A percentile compares a stretch with the other conserved stretches of the same genome.
Conservation (phyloP, 73 alveolate genomes). For the Paramecium biaurelia region DNA sequence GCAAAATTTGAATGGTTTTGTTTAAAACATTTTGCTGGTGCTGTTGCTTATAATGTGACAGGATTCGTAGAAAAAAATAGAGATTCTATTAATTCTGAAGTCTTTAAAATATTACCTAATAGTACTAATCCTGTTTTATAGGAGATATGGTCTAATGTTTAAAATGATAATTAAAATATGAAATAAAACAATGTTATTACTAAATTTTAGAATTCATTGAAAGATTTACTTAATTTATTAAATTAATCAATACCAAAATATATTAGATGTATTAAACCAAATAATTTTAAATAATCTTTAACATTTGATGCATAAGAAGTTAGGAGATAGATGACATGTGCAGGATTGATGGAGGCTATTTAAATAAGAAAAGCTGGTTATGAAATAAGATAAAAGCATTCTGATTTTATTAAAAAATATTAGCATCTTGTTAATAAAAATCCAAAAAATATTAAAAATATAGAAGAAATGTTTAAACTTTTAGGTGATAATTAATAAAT, state of each 20-base stretch:
- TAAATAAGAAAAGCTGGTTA: conserved; percentile 49
- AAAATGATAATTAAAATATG: background rate
- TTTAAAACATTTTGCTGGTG: conserved; percentile 93
- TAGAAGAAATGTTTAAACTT: background rate
- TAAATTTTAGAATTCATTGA: background rate
- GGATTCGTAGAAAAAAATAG: conserved; percentile 91
- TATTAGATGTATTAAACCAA: conserved; percentile 61
- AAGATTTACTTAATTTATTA: conserved; percentile 40
- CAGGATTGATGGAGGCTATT: conserved; percentile 51
- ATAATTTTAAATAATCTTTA: background rate
- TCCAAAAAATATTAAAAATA: background rate
- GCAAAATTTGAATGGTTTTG: conserved; percentile 59
- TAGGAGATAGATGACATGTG: background rate
- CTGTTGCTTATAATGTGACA: conserved; percentile 79
- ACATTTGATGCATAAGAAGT: background rate
- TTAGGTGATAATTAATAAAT: background rate
- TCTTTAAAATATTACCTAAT: background rate
- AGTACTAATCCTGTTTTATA: background rate
- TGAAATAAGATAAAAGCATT: conserved; percentile 59
- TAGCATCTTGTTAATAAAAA: background rate
- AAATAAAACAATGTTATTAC: conserved; percentile 55
- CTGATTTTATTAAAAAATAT: conserved; percentile 85
- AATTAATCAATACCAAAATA: conserved; percentile 2
- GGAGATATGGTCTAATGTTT: conserved; percentile 30
- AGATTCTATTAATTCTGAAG: conserved; percentile 73